Conservation (phyloP, 352 stramenopile genomes). For the Phytophthora boehmeriae region DNA sequence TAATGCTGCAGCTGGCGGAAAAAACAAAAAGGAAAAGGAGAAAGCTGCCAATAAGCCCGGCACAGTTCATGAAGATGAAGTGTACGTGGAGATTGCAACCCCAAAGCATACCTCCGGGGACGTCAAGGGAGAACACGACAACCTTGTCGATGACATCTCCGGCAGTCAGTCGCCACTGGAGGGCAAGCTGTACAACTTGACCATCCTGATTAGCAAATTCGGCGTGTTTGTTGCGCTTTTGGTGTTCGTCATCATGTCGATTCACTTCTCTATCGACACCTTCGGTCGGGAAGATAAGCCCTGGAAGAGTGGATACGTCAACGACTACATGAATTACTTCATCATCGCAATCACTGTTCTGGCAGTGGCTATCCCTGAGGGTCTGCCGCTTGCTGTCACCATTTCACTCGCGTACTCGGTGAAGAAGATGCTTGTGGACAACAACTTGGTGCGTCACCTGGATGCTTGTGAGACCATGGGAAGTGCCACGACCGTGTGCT, state of each 20-base stretch:
- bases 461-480: conserved; percentile 92
- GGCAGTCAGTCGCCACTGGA: conserved; percentile 47
- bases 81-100: conserved; percentile 28
- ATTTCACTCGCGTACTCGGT: conserved; percentile 94
- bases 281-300: conserved; percentile 30
- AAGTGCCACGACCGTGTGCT: conserved; percentile 94
- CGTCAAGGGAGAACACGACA: conserved; percentile 10
- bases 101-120: conserved; percentile 2
- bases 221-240: conserved; percentile 41
- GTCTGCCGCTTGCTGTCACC: conserved; percentile 96
- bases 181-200: conserved; percentile 64
- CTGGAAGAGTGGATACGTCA: conserved; percentile 43
- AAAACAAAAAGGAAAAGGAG: neutral
- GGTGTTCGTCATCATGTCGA: conserved; percentile 48
- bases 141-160: conserved; percentile 6
- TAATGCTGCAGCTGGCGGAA: neutral
- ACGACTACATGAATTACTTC: conserved; percentile 67
- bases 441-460: conserved; percentile 87
- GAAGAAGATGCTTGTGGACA: conserved; percentile 89
- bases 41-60: conserved; percentile 17
- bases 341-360: conserved; percentile 87
- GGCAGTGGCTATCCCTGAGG: conserved; percentile 96
- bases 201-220: conserved; percentile 51
- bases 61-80: neutral
- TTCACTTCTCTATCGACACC: conserved; percentile 54